A percentile compares a stretch with the other conserved stretches of the same genome.
Evolutionary conservation across 75 land plant genomes (phyloP).

Genomic region (Cunninghamia lanceolata): DNA sequence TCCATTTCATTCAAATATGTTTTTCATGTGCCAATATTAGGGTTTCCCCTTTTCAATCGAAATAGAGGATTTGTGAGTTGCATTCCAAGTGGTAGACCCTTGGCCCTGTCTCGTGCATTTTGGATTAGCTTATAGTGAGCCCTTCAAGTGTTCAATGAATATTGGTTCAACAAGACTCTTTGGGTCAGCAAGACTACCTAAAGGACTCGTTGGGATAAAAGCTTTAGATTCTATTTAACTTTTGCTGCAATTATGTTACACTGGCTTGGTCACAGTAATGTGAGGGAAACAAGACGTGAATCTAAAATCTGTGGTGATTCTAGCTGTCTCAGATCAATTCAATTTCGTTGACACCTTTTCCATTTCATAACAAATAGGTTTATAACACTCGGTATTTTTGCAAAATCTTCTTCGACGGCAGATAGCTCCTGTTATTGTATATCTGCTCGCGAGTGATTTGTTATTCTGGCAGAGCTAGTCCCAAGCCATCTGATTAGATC

Average conservation of each 20-base stretch:
- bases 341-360: too few relatives aligned
- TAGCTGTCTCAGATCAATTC: too few relatives aligned
- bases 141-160: too few relatives aligned
- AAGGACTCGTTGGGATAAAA: neutral
- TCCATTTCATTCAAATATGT: neutral
- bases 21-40: neutral
- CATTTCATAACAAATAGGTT: too few relatives aligned
- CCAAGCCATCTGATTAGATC: neutral
- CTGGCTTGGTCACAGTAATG: neutral
- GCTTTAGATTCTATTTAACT: neutral
- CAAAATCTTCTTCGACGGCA: too few relatives aligned
- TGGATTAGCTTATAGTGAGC: neutral
- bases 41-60: neutral
- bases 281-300: too few relatives aligned
- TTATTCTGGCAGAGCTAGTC: neutral
- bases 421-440: neutral
- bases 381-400: too few relatives aligned
- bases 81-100: neutral
- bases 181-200: neutral
- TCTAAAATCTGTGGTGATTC: too few relatives aligned
- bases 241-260: neutral
- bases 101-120: neutral
- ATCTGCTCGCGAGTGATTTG: neutral
- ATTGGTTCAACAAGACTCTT: neutral
- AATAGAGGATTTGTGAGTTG: neutral